Conservation (phyloP, 2,329 filamentous ascomycete species). For the Penicillium sp. region DNA sequence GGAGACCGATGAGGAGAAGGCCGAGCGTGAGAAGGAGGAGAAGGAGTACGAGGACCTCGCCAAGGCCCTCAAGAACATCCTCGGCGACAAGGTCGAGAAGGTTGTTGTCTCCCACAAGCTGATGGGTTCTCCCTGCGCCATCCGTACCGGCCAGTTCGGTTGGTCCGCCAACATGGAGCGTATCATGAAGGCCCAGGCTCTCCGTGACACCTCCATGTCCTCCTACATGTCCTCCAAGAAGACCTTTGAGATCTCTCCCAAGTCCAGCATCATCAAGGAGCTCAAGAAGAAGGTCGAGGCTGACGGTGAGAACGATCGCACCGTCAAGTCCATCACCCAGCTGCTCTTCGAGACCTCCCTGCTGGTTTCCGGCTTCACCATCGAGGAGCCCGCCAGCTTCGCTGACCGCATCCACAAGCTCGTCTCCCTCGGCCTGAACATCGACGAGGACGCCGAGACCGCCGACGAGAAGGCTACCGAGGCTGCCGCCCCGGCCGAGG, state of each 20-base stretch:
- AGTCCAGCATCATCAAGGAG: constrained; percentile 96
- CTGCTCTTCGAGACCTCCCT: constrained; percentile 99
- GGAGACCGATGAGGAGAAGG: constrained; percentile 99
- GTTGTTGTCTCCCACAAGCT: constrained; percentile 99
- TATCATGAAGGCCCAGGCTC: constrained; percentile 99
- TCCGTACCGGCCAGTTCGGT: constrained; percentile 99
- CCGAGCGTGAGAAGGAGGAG: constrained; percentile 89
- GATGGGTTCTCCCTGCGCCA: constrained; percentile 89
- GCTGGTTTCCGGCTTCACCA: constrained; percentile 98
- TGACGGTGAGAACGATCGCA: constrained; percentile 97
- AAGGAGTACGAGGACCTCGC: constrained; percentile 95
- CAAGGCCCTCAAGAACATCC: constrained; percentile 98
- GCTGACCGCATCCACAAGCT: constrained; percentile 99
- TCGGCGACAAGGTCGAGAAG: constrained; percentile 99
- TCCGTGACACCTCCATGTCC: constrained; percentile 99
- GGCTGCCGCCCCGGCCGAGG: constrained; percentile 62
- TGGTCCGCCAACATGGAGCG: constrained; percentile 99
- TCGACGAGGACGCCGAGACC: constrained; percentile 88
- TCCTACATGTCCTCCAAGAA: constrained; percentile 99
- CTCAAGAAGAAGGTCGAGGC: constrained; percentile 98
- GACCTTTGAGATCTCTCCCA: constrained; percentile 99
- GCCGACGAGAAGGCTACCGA: constrained; percentile 57
- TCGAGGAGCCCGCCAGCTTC: constrained; percentile 96
- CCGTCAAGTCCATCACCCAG: constrained; percentile 98
- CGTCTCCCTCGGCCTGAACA: constrained; percentile 94